Percentiles rank a stretch among this genome's conserved stretches.
Conservation (phyloP, 441 rosid species). For the Dalechampia spathulata region DNA sequence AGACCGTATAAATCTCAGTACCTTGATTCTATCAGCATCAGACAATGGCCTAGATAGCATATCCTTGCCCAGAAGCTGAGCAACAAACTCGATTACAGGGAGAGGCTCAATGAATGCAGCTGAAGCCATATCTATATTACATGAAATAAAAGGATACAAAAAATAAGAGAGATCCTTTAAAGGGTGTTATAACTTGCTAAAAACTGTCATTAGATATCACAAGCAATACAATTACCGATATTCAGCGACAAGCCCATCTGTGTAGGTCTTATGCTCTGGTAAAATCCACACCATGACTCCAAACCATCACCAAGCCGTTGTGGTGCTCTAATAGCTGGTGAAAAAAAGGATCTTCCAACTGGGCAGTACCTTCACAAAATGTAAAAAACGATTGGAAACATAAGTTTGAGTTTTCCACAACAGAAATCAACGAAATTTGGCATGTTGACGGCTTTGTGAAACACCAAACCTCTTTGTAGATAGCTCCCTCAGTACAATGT, state of each 20-base stretch:
- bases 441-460: no score
- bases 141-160: no score
- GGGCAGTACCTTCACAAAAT: slow-evolving; percentile 56
- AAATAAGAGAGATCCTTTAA: slow-evolving; percentile 1
- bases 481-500: slow-evolving; percentile 79
- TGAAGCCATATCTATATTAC: slow-evolving; percentile 78
- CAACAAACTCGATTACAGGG: slow-evolving; percentile 89
- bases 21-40: slow-evolving; percentile 97
- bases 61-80: slow-evolving; percentile 83
- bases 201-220: neutral
- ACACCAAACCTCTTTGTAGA: slow-evolving; percentile 56
- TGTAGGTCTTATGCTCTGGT: slow-evolving; percentile 94
- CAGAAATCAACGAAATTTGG: no score
- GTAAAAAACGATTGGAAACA: neutral
- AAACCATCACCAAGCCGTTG: slow-evolving; percentile 91
- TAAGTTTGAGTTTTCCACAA: no score
- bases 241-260: slow-evolving; percentile 94
- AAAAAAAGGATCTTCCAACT: slow-evolving; percentile 85
- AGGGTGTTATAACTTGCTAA: no score
- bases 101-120: slow-evolving; percentile 99
- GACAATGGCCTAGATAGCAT: slow-evolving; percentile 70
- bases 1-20: no score
- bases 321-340: slow-evolving; percentile 69
- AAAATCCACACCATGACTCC: slow-evolving; percentile 98
- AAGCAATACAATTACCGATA: slow-evolving; percentile 50